These are phyloP conservation scores for Citeromyces siamensis DNA, from an alignment of 1,139 yeast genomes.

Conservation along the genomic window DNA sequence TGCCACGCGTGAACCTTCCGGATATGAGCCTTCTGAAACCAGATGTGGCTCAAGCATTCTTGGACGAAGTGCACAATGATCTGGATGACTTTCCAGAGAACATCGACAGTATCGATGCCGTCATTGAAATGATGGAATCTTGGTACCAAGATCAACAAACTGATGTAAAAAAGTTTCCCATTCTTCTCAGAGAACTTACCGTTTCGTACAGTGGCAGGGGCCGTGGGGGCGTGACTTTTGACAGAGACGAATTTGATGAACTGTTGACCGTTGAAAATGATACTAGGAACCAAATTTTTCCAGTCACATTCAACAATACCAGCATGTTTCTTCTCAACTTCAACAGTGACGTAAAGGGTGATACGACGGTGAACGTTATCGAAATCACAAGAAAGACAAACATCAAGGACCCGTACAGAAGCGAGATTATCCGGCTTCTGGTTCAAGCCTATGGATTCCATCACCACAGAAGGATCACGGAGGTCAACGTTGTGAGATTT, in stretches of 20 bases:
- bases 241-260: constrained; percentile 14
- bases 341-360: constrained; percentile 7
- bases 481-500: constrained; percentile 12
- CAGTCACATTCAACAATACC: constrained; percentile 16
- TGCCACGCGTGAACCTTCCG: background rate
- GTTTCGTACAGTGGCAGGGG: constrained; percentile 10
- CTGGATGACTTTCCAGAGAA: constrained; percentile 12
- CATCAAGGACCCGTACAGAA: constrained; percentile 15
- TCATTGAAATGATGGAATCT: constrained; percentile 15
- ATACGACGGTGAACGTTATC: constrained; percentile 13
- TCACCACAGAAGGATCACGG: constrained; percentile 12
- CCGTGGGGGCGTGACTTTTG: constrained; percentile 15
- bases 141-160: constrained; percentile 11
- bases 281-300: constrained; percentile 16
- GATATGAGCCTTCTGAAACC: constrained; percentile 6
- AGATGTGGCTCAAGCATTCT: constrained; percentile 10
- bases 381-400: constrained; percentile 14
- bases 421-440: constrained; percentile 14
- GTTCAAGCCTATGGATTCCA: constrained; percentile 18
- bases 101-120: constrained; percentile 14
- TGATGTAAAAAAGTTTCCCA: constrained; percentile 10
- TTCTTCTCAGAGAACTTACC: constrained; percentile 14
- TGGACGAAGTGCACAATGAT: constrained; percentile 10
- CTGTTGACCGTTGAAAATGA: constrained; percentile 11
- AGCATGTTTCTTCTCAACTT: constrained; percentile 15